Conservation (phyloP, 495 filamentous ascomycete genomes). For the Polyplosphaeria fusca region DNA sequence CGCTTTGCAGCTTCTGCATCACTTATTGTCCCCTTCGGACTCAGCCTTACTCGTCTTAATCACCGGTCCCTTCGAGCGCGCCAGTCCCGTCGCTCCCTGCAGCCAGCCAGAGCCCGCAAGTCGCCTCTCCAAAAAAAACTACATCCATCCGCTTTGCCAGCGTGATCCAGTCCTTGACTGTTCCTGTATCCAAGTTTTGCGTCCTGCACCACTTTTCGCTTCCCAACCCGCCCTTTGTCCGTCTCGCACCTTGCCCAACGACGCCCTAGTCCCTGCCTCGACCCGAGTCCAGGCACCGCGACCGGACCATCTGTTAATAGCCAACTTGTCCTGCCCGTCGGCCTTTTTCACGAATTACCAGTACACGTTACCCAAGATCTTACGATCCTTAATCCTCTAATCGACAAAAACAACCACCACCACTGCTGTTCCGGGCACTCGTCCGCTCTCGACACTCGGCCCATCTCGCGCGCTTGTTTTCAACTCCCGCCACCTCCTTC, state of each 20-base stretch:
- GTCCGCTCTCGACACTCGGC: constrained; percentile 9
- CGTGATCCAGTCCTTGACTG: constrained; percentile 25
- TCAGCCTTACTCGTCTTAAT: constrained; percentile 21
- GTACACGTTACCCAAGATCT: constrained; percentile 21
- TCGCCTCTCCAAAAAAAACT: constrained; percentile 10
- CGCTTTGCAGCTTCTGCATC: constrained; percentile 31
- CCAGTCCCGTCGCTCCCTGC: constrained; percentile 31
- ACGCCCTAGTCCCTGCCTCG: constrained; percentile 15
- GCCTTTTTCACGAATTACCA: constrained; percentile 8
- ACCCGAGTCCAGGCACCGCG: neutral
- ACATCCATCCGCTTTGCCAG: constrained; percentile 21
- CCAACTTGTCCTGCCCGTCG: constrained; percentile 18
- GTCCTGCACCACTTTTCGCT: constrained; percentile 11
- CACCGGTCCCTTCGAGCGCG: constrained; percentile 27
- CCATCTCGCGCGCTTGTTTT: constrained; percentile 8
- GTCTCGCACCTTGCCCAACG: constrained; percentile 10
- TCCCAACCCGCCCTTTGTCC: constrained; percentile 3
- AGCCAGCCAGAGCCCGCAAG: constrained; percentile 28
- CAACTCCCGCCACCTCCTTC: constrained; percentile 10
- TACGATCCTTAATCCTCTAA: constrained; percentile 38
- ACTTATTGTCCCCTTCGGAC: constrained; percentile 17
- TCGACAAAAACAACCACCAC: constrained; percentile 14
- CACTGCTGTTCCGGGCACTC: neutral
- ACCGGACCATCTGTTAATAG: constrained; percentile 17
- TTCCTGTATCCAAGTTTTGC: constrained; percentile 15